These are phyloP conservation scores for Nematodospora anomalae DNA, from an alignment of 1,139 yeast genomes.

Conservation along the genomic window DNA sequence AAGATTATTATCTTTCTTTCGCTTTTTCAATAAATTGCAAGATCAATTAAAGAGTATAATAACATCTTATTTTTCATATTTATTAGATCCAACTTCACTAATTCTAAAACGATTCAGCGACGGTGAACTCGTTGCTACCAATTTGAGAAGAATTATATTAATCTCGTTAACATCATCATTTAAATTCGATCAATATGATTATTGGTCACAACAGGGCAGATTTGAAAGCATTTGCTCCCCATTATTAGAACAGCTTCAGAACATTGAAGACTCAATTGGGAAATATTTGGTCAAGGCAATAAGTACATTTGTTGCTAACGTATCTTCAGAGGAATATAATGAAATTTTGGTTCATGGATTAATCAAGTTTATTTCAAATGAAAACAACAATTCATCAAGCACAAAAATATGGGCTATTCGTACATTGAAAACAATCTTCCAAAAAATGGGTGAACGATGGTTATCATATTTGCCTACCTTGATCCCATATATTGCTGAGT, in stretches of 20 bases:
- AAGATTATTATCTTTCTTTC: constrained; percentile 73
- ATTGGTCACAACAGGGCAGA: constrained; percentile 87
- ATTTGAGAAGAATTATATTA: constrained; percentile 69
- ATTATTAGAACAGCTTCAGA: constrained; percentile 63
- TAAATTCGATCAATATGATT: constrained; percentile 88
- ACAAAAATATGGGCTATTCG: constrained; percentile 82
- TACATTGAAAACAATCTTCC: constrained; percentile 77
- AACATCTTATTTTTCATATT: constrained; percentile 83
- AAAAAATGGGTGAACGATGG: constrained; percentile 95
- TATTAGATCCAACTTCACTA: constrained; percentile 67
- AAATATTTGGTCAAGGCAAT: constrained; percentile 79
- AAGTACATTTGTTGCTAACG: constrained; percentile 69
- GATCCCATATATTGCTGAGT: constrained; percentile 93
- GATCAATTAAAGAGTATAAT: constrained; percentile 82
- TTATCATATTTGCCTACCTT: constrained; percentile 85
- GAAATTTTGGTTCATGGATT: constrained; percentile 41
- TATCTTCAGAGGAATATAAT: constrained; percentile 84
- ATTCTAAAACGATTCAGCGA: constrained; percentile 50
- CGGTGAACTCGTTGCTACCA: constrained; percentile 46
- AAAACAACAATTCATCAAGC: constrained; percentile 29
- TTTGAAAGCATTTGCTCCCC: constrained; percentile 69
- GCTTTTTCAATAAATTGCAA: constrained; percentile 81
- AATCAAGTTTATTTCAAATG: constrained; percentile 40
- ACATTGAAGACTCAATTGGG: constrained; percentile 69
- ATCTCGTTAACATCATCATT: constrained; percentile 76